phyloP scores from a whole-genome alignment of 2,329 filamentous ascomycete genomes.

The Colletotrichum cereale region DNA sequence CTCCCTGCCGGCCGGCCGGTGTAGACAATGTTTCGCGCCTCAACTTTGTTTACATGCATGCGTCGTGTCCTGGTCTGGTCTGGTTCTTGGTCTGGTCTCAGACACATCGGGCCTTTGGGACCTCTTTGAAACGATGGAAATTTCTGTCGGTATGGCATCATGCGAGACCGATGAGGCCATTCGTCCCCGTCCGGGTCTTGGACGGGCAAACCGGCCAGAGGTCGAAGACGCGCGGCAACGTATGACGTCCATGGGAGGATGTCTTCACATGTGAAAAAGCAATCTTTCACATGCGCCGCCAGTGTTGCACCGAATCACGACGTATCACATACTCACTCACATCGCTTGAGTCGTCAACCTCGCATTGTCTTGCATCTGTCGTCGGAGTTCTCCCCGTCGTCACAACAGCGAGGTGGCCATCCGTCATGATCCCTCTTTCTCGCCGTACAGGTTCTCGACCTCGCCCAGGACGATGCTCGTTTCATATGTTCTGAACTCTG shows the following conservation, averaged over 20 bases:
- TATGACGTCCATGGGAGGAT: too few relatives aligned
- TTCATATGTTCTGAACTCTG: constrained; percentile 7
- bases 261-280: not conserved
- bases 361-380: not conserved
- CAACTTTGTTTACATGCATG: not conserved
- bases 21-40: not conserved
- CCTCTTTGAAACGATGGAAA: not conserved
- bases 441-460: not conserved
- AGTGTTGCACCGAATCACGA: not conserved
- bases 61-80: not conserved
- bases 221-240: not conserved
- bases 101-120: not conserved
- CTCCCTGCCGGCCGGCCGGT: not conserved
- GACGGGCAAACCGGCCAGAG: not conserved
- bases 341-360: not conserved
- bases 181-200: not conserved
- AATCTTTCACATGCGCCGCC: not conserved
- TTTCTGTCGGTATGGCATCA: not conserved
- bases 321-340: not conserved
- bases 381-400: not conserved
- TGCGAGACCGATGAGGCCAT: not conserved
- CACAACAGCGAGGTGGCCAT: not conserved
- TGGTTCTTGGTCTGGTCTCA: not conserved
- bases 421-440: not conserved
- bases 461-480: not conserved